Percentiles rank a stretch among this genome's conserved stretches.
Evolutionary conservation across 768 basidiomycete genomes (phyloP).

Genomic region (Lactifluus piperatus): DNA sequence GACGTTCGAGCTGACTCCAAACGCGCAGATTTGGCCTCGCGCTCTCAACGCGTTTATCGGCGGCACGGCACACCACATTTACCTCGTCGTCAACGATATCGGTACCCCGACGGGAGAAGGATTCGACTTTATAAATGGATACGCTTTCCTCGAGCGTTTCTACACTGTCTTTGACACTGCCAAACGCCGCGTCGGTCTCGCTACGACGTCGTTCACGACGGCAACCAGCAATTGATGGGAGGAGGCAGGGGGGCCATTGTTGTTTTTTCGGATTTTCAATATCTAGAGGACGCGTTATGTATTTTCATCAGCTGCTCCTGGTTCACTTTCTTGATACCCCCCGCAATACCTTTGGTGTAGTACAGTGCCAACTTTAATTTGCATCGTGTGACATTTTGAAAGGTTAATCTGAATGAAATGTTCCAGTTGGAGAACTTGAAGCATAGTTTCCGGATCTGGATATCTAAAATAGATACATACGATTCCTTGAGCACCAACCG

Average conservation of each 20-base stretch:
- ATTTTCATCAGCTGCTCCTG: neutral
- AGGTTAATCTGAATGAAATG: no score
- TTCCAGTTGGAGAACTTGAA: neutral
- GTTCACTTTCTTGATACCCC: no score
- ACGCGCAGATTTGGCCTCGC: conserved; percentile 37
- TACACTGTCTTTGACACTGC: conserved; percentile 58
- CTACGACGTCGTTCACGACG: conserved; percentile 41
- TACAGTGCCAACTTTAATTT: neutral
- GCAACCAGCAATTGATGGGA: conserved; percentile 32
- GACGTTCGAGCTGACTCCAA: conserved; percentile 33
- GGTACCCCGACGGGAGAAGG: conserved; percentile 37
- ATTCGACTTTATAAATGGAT: conserved; percentile 49
- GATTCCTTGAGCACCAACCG: neutral
- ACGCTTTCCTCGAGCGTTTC: conserved; percentile 50
- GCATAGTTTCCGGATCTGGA: neutral
- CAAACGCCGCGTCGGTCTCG: conserved; percentile 48
- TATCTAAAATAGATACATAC: neutral
- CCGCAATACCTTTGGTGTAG: neutral
- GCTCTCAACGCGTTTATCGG: conserved; percentile 38
- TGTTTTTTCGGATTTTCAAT: neutral
- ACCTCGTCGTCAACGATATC: conserved; percentile 32
- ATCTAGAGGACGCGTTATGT: neutral
- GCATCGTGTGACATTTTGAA: neutral
- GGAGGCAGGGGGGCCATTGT: neutral
- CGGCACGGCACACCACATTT: conserved; percentile 30